Evolutionary conservation across 345 rosid species (phyloP).

Genomic region (Linum tenue): DNA sequence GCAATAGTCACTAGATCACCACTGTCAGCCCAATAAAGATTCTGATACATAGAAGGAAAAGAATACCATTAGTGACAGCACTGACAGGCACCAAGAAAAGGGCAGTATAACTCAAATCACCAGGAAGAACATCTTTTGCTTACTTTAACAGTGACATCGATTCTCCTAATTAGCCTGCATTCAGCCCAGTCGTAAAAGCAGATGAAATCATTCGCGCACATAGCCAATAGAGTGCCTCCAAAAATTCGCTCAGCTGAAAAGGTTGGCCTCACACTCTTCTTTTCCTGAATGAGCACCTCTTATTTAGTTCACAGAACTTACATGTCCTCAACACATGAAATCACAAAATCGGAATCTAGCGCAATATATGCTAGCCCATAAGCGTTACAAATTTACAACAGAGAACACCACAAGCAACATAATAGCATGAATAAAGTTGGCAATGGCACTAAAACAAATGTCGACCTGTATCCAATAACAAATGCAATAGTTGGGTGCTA

Average conservation of each 20-base stretch:
- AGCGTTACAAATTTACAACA: not conserved
- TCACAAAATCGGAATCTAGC: not conserved
- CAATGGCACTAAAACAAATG: not conserved
- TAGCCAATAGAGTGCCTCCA: slow-evolving; percentile 91
- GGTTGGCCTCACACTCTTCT: slow-evolving; percentile 80
- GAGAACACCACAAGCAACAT: not conserved
- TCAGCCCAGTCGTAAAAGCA: slow-evolving; percentile 99
- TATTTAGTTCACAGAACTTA: slow-evolving; percentile 13
- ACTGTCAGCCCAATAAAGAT: slow-evolving; percentile 98
- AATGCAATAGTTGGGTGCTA: no score
- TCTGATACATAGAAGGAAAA: slow-evolving; percentile 40
- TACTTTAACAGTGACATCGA: slow-evolving; percentile 97
- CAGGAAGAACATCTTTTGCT: slow-evolving; percentile 21
- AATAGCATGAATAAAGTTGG: not conserved
- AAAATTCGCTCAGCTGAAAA: slow-evolving; percentile 83
- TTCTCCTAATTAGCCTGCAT: slow-evolving; percentile 91
- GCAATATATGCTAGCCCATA: not conserved
- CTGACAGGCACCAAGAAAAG: not conserved
- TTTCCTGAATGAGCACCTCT: slow-evolving; percentile 56
- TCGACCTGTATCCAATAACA: no score
- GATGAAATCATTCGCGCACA: slow-evolving; percentile 96
- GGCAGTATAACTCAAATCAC: slow-evolving; percentile 1
- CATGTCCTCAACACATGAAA: not conserved
- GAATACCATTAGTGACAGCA: not conserved
- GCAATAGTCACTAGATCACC: slow-evolving; percentile 98